Evolutionary conservation across 495 filamentous ascomycete genomes (phyloP), one percentile per base, ranked within the genome.

Genomic region (Umbilicaria muhlenbergii): DNA sequence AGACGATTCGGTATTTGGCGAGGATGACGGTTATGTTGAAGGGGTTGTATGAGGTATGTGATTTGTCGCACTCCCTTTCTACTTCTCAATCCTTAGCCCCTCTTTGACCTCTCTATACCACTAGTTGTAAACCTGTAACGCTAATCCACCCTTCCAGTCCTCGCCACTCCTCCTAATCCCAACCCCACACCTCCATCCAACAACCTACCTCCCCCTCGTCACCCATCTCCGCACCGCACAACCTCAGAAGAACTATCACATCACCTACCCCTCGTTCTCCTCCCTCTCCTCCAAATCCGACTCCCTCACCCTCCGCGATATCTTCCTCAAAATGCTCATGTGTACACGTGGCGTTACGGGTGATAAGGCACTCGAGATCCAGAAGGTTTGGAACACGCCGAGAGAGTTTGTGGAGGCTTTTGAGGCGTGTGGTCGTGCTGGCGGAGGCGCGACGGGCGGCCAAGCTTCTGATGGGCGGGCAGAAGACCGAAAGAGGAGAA

Each of bases 311-410:
- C 65, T 89, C 16, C 68, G 83, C 34, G 85, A 92, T 47, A 55
- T 89, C 0, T 89, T 71, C 52, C 55, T 91, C 17, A 89, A 89
- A 58, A 89, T 92, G 83, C 64, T 92, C 39, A 89, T 92, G 84
- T 85, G 81, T 51, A 82, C 75, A 10, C 69, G 71, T 18, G 80
- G 83, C 2, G 64, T 92, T n/a, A 79, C 76, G 4, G 80, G 82
- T 0, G 84, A 91, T 49, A 88, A 86, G 55, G 83, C 85, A 0
- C 56, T 86, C 2, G 83, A 86, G 59, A 85, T 92, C 11, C 83
- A 88, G 48, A 75, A 71, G 48, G 54, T 64, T 11, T 92, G 82
- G 79, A 71, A 66, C 45, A 91, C 83, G 11, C 85, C 85, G 2
- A 67, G 68, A 38, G 72, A 71, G 5, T 73, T 92, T 32, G 51